Evolutionary conservation across 1,139 yeast genomes (phyloP).

Genomic region (Komagataea norvegica): DNA sequence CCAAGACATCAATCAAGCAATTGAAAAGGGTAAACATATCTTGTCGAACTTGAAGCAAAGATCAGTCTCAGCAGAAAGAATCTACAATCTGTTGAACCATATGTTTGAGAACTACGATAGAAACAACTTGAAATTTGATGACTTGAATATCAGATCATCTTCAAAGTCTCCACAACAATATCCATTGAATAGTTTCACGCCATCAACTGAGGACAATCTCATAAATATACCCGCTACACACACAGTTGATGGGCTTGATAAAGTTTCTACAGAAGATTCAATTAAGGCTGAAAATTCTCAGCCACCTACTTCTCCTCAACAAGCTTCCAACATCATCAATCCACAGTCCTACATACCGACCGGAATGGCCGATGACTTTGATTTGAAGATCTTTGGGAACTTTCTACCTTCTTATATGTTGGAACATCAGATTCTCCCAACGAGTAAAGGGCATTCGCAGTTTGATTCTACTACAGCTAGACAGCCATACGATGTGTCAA

Average conservation of each 20-base stretch:
- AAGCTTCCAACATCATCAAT: slow-evolving; percentile 3
- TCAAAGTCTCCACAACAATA: slow-evolving; percentile 1
- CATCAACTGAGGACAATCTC: slow-evolving; percentile 8
- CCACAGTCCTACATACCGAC: slow-evolving; percentile 35
- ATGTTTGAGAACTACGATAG: slow-evolving; percentile 71
- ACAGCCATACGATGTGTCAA: too few species aligned
- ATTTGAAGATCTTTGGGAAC: slow-evolving; percentile 75
- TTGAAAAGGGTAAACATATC: slow-evolving; percentile 67
- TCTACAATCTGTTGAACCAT: slow-evolving; percentile 67
- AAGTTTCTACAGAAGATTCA: too few species aligned
- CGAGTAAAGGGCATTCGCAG: too few species aligned
- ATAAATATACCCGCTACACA: slow-evolving; percentile 12
- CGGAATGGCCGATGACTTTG: slow-evolving; percentile 77
- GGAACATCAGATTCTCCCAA: slow-evolving; percentile 27
- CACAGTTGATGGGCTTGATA: slow-evolving; percentile 7
- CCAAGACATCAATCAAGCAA: slow-evolving; percentile 57
- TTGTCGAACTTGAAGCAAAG: slow-evolving; percentile 60
- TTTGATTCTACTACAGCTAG: neutral
- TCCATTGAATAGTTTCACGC: slow-evolving; percentile 10
- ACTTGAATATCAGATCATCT: slow-evolving; percentile 11
- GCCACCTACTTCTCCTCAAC: slow-evolving; percentile 1
- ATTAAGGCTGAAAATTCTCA: neutral
- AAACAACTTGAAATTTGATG: slow-evolving; percentile 41
- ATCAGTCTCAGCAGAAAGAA: slow-evolving; percentile 68
- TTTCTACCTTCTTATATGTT: slow-evolving; percentile 78